Conservation (phyloP, 176 grass and related monocot genomes). For the Cocos nucifera region DNA sequence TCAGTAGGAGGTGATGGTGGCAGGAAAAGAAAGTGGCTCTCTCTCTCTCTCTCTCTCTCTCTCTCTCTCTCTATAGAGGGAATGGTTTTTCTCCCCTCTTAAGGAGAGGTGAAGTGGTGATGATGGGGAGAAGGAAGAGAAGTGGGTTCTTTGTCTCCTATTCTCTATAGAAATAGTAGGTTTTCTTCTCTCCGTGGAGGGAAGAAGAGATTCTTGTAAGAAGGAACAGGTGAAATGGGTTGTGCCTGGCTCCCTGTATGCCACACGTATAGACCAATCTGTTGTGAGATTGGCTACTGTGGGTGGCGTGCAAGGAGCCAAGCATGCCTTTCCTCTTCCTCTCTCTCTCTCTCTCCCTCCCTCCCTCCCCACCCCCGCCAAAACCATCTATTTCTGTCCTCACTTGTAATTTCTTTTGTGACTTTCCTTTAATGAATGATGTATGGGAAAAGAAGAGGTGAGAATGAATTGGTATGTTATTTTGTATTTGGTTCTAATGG, state of each 20-base stretch:
- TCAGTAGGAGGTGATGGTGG: too few relatives aligned
- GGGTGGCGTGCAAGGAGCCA: conserved; percentile 99
- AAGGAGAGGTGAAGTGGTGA: too few relatives aligned
- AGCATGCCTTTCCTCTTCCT: conserved; percentile 57
- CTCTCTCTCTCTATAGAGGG: too few relatives aligned
- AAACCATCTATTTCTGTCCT: too few relatives aligned
- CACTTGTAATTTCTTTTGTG: too few relatives aligned
- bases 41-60: too few relatives aligned
- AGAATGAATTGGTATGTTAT: too few relatives aligned
- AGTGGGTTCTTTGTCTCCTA: neutral
- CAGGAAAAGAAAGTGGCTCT: too few relatives aligned
- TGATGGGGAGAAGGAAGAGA: neutral
- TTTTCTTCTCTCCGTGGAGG: conserved; percentile 8
- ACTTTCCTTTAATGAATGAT: too few relatives aligned
- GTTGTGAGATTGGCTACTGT: conserved; percentile 68
- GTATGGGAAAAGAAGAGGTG: too few relatives aligned
- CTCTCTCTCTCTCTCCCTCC: neutral
- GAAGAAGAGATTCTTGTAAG: neutral
- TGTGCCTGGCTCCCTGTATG: conserved; percentile 99
- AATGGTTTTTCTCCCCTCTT: too few relatives aligned
- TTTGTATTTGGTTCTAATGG: too few relatives aligned
- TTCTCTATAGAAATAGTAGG: neutral
- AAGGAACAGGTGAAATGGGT: conserved; percentile 2
- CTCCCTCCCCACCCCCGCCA: neutral
- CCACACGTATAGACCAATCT: conserved; percentile 94